A percentile compares a stretch with the other conserved stretches of the same genome.
phyloP scores from a whole-genome alignment of 495 filamentous ascomycete genomes.

The Delitschia confertaspora region DNA sequence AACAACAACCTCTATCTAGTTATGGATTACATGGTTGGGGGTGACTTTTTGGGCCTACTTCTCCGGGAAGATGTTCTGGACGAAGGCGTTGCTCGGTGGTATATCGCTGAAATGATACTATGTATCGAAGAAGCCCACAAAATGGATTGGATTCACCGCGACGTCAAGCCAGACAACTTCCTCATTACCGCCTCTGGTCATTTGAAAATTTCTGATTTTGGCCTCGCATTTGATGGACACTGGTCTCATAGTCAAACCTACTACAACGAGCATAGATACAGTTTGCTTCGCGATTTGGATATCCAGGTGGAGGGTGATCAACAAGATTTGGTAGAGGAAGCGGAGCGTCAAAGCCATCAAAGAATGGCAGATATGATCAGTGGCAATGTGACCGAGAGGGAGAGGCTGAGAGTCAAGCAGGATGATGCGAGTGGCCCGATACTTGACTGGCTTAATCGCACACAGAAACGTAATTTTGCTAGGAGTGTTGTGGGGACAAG shows the following conservation, averaged over 20 bases:
- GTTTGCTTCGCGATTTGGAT: constrained; percentile 62
- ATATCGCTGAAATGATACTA: constrained; percentile 88
- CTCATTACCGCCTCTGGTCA: constrained; percentile 80
- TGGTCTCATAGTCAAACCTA: constrained; percentile 86
- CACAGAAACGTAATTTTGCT: constrained; percentile 63
- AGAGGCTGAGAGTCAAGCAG: constrained; percentile 27
- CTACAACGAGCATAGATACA: constrained; percentile 72
- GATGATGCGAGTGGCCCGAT: constrained; percentile 34
- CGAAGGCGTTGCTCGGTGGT: constrained; percentile 72
- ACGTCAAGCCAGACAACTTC: constrained; percentile 96
- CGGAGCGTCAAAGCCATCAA: constrained; percentile 40
- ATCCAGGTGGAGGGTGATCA: constrained; percentile 67
- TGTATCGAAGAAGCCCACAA: constrained; percentile 89
- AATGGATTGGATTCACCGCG: constrained; percentile 82
- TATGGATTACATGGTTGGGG: constrained; percentile 96
- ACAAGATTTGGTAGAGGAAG: constrained; percentile 54
- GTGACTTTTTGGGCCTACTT: constrained; percentile 80
- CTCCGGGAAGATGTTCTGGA: constrained; percentile 72
- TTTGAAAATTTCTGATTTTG: constrained; percentile 92
- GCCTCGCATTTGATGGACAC: constrained; percentile 86
- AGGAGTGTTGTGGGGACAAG: constrained; percentile 89
- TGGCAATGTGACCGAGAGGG: constrained; percentile 44
- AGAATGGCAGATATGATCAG: constrained; percentile 42
- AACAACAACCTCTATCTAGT: constrained; percentile 73
- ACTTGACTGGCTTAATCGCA: constrained; percentile 69